Conservation (phyloP, 2,329 filamentous ascomycete genomes). For the Phaeophleospora eucalypticola region DNA sequence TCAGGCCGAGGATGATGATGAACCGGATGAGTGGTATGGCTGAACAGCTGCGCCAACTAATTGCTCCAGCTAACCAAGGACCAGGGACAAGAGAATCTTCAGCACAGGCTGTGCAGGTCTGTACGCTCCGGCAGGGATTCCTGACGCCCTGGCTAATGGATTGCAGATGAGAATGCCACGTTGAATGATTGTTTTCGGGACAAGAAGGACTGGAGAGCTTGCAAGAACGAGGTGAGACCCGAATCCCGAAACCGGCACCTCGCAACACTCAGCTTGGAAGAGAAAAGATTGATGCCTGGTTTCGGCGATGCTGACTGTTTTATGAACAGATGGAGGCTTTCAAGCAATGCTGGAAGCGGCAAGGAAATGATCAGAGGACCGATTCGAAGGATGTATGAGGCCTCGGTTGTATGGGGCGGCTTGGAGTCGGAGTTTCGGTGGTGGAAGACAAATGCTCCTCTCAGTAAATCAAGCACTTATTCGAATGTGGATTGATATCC, state of each 20-base stretch:
- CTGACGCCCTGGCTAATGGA: constrained; percentile 4
- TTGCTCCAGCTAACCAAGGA: constrained; percentile 8
- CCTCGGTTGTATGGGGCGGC: too few species aligned
- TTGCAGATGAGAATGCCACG: constrained; percentile 74
- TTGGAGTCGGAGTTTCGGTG: background rate
- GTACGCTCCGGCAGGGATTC: constrained; percentile 12
- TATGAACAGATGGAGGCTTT: constrained; percentile 78
- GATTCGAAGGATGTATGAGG: constrained; percentile 63
- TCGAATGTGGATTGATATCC: too few species aligned
- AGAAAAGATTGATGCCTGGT: background rate
- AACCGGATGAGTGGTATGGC: constrained; percentile 91
- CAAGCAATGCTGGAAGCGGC: constrained; percentile 82
- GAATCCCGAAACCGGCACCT: constrained; percentile 10
- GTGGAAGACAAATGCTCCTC: background rate
- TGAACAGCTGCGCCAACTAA: background rate
- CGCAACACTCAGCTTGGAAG: constrained; percentile 8
- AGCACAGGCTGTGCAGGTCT: constrained; percentile 89
- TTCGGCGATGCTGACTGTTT: constrained; percentile 13
- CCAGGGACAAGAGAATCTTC: constrained; percentile 95
- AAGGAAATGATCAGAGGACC: constrained; percentile 82
- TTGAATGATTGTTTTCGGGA: constrained; percentile 95
- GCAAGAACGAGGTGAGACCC: constrained; percentile 74
- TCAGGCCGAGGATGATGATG: constrained; percentile 63
- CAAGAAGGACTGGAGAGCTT: constrained; percentile 92
- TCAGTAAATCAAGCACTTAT: background rate